These are phyloP conservation scores for Mortierella sp. DNA, from an alignment of 371 early-diverging fungal species.

Conservation along the genomic window DNA sequence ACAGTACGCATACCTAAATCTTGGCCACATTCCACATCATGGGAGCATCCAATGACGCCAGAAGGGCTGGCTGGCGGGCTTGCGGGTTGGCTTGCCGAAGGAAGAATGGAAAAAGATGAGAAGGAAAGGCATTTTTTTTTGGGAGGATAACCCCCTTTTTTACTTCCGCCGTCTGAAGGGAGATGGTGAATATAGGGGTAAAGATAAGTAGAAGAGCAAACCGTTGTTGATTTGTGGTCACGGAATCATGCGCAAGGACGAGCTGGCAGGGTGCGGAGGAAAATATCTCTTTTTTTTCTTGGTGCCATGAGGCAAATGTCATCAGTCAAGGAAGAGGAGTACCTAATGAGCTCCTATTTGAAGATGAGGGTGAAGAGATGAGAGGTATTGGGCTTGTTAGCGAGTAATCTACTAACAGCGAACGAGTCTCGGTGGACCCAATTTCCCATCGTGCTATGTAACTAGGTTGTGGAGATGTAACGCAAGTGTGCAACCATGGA, in stretches of 20 bases:
- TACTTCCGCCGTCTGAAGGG: neutral
- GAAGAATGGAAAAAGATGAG: neutral
- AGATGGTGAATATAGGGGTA: no score
- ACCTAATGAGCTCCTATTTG: neutral
- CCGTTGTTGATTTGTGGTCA: slow-evolving; percentile 4
- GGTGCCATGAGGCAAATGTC: neutral
- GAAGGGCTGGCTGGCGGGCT: neutral
- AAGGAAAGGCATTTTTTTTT: neutral
- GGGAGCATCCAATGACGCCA: neutral
- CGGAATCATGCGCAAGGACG: neutral
- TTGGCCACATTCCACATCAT: neutral
- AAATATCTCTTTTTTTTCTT: neutral
- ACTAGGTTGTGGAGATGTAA: neutral
- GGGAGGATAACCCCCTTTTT: neutral
- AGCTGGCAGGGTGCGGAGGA: neutral
- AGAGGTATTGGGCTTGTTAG: neutral
- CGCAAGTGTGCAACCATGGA: neutral
- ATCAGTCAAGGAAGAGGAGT: neutral
- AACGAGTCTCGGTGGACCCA: neutral
- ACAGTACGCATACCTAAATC: neutral
- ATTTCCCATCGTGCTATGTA: neutral
- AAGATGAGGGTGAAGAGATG: neutral
- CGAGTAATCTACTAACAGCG: neutral
- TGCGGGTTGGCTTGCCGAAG: neutral
- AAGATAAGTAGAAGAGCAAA: neutral